Evolutionary conservation across 2,329 filamentous ascomycete species (phyloP).

Genomic region (Alternaria gansuensis): DNA sequence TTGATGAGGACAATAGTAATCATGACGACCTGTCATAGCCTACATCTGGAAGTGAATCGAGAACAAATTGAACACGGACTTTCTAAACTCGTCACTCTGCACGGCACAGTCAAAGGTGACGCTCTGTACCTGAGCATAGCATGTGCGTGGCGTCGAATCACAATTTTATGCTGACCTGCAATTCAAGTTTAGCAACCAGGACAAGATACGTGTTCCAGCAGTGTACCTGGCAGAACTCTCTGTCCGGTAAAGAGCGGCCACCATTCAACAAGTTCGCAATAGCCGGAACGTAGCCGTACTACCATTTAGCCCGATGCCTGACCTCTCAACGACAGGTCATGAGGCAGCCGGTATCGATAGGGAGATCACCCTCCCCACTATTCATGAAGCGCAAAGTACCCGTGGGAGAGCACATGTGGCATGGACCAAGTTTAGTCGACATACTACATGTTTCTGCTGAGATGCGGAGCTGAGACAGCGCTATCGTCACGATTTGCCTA

Average conservation of each 20-base stretch:
- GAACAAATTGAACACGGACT: not conserved
- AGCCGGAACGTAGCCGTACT: conserved; percentile 5
- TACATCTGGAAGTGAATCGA: conserved; percentile 2
- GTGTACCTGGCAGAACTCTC: conserved; percentile 4
- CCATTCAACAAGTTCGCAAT: conserved; percentile 4
- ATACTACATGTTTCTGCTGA: conserved; percentile 3
- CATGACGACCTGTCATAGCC: conserved; percentile 4
- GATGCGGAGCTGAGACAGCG: not conserved
- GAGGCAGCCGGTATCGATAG: conserved; percentile 10
- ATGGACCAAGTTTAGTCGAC: conserved; percentile 12
- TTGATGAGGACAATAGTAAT: not conserved
- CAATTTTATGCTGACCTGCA: conserved; percentile 4
- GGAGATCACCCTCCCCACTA: conserved; percentile 3
- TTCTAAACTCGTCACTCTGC: conserved; percentile 9
- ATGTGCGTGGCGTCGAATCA: conserved; percentile 8
- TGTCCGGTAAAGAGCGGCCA: conserved; percentile 5
- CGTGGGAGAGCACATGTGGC: conserved; percentile 3
- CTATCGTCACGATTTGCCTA: conserved; percentile 4
- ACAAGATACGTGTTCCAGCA: conserved; percentile 4
- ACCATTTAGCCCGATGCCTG: conserved; percentile 1
- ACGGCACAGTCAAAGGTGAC: conserved; percentile 1
- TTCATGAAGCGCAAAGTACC: conserved; percentile 11
- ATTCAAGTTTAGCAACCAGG: not conserved
- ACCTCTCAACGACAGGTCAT: conserved; percentile 1
- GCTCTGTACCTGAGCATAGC: not conserved